Percentiles rank a stretch among this genome's conserved stretches.
These are phyloP conservation scores for Amphirosellinia nigrospora DNA, from an alignment of 495 filamentous ascomycete species.

Conservation along the genomic window DNA sequence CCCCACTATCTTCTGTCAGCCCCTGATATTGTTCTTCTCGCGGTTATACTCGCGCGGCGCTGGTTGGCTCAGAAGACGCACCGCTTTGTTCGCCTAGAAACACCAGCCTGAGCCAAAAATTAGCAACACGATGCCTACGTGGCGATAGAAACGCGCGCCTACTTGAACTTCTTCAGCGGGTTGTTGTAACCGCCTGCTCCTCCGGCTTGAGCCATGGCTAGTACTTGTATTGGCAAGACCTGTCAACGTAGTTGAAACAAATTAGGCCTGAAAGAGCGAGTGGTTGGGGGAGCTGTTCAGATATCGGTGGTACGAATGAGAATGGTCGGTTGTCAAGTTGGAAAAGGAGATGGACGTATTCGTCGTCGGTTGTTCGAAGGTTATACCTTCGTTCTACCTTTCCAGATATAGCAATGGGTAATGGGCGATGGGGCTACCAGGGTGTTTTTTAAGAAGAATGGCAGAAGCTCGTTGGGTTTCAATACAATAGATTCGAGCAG, in stretches of 20 bases:
- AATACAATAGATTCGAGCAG: constrained; percentile 3
- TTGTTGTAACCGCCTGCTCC: constrained; percentile 89
- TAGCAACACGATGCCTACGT: neutral
- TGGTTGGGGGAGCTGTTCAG: constrained; percentile 8
- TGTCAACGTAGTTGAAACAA: constrained; percentile 12
- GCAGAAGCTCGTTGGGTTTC: constrained; percentile 6
- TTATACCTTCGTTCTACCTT: neutral
- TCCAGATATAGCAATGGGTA: neutral
- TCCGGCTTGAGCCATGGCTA: constrained; percentile 56
- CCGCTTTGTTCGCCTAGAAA: constrained; percentile 98
- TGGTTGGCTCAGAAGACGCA: constrained; percentile 53
- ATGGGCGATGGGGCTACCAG: neutral
- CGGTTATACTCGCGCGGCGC: constrained; percentile 8
- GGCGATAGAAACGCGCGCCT: constrained; percentile 36
- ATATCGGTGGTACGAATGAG: constrained; percentile 2
- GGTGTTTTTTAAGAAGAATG: neutral
- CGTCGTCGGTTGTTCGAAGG: constrained; percentile 3
- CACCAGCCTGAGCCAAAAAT: constrained; percentile 69
- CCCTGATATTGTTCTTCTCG: constrained; percentile 1
- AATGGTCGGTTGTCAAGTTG: neutral
- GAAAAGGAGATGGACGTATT: constrained; percentile 1
- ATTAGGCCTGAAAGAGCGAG: neutral
- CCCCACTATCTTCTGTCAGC: constrained; percentile 67
- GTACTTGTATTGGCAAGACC: constrained; percentile 21
- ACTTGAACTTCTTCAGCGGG: constrained; percentile 99